Evolutionary conservation across 2,329 filamentous ascomycete genomes (phyloP), one percentile per base, ranked within the genome.

Genomic region (Clarireedia paspali): DNA sequence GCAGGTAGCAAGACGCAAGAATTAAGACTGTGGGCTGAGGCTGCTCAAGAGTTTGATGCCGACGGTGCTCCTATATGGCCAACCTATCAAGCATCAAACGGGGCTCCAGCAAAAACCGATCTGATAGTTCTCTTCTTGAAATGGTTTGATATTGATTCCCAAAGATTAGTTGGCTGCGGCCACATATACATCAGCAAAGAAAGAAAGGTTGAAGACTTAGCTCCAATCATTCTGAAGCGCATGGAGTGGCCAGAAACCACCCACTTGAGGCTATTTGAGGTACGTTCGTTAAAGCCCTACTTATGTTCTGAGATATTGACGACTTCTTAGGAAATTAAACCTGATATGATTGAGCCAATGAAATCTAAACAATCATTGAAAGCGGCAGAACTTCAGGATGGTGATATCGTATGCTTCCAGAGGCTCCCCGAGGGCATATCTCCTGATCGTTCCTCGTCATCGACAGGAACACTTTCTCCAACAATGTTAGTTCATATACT

Each of bases 371-470:
- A 90, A 67, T 90, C 91, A 0, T 79, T 99, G 58, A 88, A 91
- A 62, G 85, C 89, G 58, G 94, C 94, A 1, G 95, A 99, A 70
- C 87, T 99, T 24, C 92, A 97, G 69, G 92, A 99, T 66, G 94
- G 94, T 49, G 94, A 99, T 68, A 95, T 99, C 63, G 84, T 99
- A 56, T 96, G 91, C 68, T 96, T 97, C 73, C 94, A 99, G 70
- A 82, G 82, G 58, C 75, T 79, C 26, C 69, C 1, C 30, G 45
- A 36, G 23, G 79, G 82, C 47, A 72, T 72, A 39, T 80, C 78
- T 7, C 7, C 34, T 26, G 38, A n/a, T 66, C 27, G 23, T 44
- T 50, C 49, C 20, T 34, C 30, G 30, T 12, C 10, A 3, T 34
- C 30, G 4, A 12, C 30, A 34, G 9, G 9, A 20, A 20, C 20